Evolutionary conservation across 176 grass and related monocot species (phyloP), one percentile per base, ranked within the genome.

Genomic region (Aegilops sharonensis): DNA sequence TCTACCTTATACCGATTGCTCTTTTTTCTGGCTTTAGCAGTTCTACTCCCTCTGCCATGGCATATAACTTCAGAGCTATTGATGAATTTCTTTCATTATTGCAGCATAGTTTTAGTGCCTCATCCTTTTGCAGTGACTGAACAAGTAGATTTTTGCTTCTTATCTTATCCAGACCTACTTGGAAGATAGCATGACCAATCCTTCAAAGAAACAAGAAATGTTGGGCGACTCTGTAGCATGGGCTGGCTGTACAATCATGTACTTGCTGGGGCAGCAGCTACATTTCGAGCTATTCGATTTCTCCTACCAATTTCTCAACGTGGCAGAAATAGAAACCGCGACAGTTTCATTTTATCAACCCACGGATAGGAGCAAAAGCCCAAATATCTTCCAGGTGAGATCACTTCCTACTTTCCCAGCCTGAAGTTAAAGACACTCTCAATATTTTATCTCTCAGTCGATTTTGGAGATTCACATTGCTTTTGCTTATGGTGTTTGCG

Each of bases 251-350:
- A 95, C 96, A 3, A 94, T 95, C 43, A 95, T 98, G 89, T 98
- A 98, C 80, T 95, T 98, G 18, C 90, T 98, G 35, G 93, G 96
- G 78, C 96, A 98, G 79, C 96, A 98, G 74, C 92, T 95, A 36
- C 96, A 98, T 77, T 98, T 95, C 31, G 96, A 98, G 92, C 92
- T 98, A 35, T 98, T 98, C 30, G 96, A 98, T 85, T 98, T 95
- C 79, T 98, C 93, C 52, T 95, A 92, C 64, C 96, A 98, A 78
- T 92, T 95, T 31, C 92, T 98, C 64, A 98, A 95, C 67, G 93
- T 98, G 76, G 93, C 96, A 60, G 96, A 98, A 92, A 92, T 98
- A 83, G 96, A 95, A 85, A 94, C 78, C 79, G 82, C 71, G 2
- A 82, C 90, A 18, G 25, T 90, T 65, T 89, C 79, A 56, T 84